Evolutionary conservation across 768 basidiomycete genomes (phyloP).

Genomic region (Ramaria sp.): DNA sequence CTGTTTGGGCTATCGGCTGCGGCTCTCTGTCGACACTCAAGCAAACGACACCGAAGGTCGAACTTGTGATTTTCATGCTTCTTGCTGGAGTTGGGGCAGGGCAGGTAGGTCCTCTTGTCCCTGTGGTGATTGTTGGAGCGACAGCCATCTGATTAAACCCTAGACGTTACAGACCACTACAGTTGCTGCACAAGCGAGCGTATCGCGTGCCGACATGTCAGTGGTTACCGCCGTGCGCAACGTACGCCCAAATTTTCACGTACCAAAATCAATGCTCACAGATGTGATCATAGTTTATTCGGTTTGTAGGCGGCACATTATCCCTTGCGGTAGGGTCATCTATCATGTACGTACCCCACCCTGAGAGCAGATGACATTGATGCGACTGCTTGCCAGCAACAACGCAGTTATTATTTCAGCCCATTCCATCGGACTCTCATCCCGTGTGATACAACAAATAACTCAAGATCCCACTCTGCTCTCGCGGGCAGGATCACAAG

Average conservation of each 20-base stretch:
- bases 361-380: too few species aligned
- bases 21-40: constrained; percentile 61
- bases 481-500: background rate
- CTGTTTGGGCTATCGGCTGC: constrained; percentile 60
- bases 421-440: constrained; percentile 26
- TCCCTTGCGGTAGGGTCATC: constrained; percentile 52
- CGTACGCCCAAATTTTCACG: constrained; percentile 21
- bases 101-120: constrained; percentile 26
- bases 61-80: constrained; percentile 50
- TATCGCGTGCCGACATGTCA: constrained; percentile 61
- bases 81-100: constrained; percentile 53
- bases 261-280: background rate
- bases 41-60: constrained; percentile 33
- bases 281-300: constrained; percentile 39
- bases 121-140: too few species aligned
- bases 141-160: too few species aligned
- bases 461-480: constrained; percentile 39
- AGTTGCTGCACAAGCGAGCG: constrained; percentile 64
- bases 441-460: constrained; percentile 29
- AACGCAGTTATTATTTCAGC: constrained; percentile 37
- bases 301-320: constrained; percentile 60
- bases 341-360: constrained; percentile 31
- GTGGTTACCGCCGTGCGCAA: constrained; percentile 63
- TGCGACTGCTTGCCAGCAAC: constrained; percentile 21
- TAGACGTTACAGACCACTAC: constrained; percentile 56